Evolutionary conservation across 495 filamentous ascomycete genomes (phyloP).

Genomic region (Chaetomium tenue): DNA sequence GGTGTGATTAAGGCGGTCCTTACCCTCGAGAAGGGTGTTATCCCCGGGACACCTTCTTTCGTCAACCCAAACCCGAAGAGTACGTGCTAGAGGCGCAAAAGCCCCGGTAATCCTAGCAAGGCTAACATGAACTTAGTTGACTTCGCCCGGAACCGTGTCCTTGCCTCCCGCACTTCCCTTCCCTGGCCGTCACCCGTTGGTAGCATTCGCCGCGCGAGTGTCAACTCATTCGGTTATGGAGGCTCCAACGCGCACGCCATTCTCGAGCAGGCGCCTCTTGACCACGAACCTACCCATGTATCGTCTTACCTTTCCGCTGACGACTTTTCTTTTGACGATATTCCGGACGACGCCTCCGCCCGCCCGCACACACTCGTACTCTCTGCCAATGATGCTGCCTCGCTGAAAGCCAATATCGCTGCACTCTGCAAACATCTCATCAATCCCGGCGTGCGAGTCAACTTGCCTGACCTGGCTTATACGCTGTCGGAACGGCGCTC

Average conservation of each 20-base stretch:
- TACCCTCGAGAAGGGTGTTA: too few relatives aligned
- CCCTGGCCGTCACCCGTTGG: conserved; percentile 16
- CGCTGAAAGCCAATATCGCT: background rate
- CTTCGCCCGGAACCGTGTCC: conserved; percentile 18
- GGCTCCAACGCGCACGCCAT: conserved; percentile 56
- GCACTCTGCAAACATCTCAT: conserved; percentile 25
- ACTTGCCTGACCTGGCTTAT: conserved; percentile 20
- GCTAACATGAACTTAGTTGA: conserved; percentile 19
- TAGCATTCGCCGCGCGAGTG: conserved; percentile 37
- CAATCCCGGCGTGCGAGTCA: conserved; percentile 26
- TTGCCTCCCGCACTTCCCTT: background rate
- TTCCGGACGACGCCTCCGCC: background rate
- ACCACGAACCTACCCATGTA: background rate
- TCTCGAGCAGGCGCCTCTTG: conserved; percentile 36
- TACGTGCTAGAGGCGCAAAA: background rate
- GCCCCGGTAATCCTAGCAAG: too few relatives aligned
- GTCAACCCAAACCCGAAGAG: conserved; percentile 45
- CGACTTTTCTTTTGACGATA: too few relatives aligned
- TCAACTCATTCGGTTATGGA: conserved; percentile 58
- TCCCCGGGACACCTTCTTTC: too few relatives aligned
- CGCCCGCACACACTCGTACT: background rate
- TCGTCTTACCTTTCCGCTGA: too few relatives aligned
- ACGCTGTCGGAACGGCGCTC: conserved; percentile 25
- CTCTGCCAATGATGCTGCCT: background rate
- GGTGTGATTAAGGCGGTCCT: too few relatives aligned